These are phyloP conservation scores for Colletotrichum eleusines DNA, from an alignment of 2,329 filamentous ascomycete genomes.

Conservation along the genomic window DNA sequence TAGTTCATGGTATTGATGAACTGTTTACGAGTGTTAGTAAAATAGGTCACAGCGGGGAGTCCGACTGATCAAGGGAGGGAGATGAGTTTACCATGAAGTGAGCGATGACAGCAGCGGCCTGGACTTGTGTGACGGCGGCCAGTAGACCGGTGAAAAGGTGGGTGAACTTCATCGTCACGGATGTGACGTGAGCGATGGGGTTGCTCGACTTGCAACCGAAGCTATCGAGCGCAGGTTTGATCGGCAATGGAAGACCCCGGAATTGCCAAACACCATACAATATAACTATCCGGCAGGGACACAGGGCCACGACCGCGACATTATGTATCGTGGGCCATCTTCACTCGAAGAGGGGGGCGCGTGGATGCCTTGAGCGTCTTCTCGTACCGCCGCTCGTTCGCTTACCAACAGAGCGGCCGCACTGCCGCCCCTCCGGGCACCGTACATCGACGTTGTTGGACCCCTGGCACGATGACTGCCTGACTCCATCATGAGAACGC, in stretches of 20 bases:
- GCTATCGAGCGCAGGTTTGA: slow-evolving; percentile 19
- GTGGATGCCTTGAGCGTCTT: background rate
- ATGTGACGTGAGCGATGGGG: slow-evolving; percentile 8
- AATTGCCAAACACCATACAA: slow-evolving; percentile 4
- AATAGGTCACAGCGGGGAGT: background rate
- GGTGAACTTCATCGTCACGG: slow-evolving; percentile 32
- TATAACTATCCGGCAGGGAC: background rate
- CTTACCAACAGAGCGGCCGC: slow-evolving; percentile 16
- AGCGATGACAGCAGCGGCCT: slow-evolving; percentile 35
- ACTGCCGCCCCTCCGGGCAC: slow-evolving; percentile 16
- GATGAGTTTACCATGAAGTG: slow-evolving; percentile 38
- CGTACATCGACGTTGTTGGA: background rate
- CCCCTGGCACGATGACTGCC: slow-evolving; percentile 25
- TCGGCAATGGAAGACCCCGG: background rate
- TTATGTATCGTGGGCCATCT: slow-evolving; percentile 33
- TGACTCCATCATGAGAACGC: slow-evolving; percentile 31
- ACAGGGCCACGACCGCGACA: slow-evolving; percentile 8
- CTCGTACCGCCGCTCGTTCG: slow-evolving; percentile 3
- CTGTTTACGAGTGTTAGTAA: slow-evolving; percentile 13
- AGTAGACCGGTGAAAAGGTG: slow-evolving; percentile 24
- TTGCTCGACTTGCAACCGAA: slow-evolving; percentile 2
- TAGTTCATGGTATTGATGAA: slow-evolving; percentile 39
- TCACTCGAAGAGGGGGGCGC: slow-evolving; percentile 10
- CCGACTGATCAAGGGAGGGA: background rate
- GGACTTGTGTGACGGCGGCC: slow-evolving; percentile 23